These are phyloP conservation scores for Groenewaldozyma tartarivorans DNA, from an alignment of 805 yeast genomes.

Conservation along the genomic window DNA sequence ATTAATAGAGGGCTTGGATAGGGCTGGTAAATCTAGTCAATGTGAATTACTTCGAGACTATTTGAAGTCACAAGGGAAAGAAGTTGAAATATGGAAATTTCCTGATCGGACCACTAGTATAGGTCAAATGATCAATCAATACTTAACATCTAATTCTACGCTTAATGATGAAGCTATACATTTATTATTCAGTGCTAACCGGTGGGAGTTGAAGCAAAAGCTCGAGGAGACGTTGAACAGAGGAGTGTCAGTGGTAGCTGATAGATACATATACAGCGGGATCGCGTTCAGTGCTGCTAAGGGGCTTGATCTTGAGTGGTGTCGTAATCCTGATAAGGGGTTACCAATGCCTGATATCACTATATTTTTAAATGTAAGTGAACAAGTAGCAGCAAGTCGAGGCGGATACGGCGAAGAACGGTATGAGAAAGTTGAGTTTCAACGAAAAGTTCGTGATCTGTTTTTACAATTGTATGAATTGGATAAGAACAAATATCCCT, in stretches of 20 bases:
- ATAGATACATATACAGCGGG: constrained; percentile 88
- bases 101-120: constrained; percentile 82
- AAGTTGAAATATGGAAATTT: constrained; percentile 54
- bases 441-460: constrained; percentile 52
- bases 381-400: constrained; percentile 38
- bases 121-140: constrained; percentile 69
- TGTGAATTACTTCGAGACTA: constrained; percentile 33
- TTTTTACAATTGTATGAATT: constrained; percentile 34
- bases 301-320: constrained; percentile 66
- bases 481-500: constrained; percentile 16
- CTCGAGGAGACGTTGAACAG: constrained; percentile 36
- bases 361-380: constrained; percentile 57
- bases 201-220: constrained; percentile 70
- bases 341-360: constrained; percentile 81
- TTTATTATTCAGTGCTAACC: constrained; percentile 78
- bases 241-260: constrained; percentile 58
- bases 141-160: constrained; percentile 36
- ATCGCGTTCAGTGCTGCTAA: constrained; percentile 88
- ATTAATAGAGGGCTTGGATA: constrained; percentile 83
- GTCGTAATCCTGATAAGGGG: constrained; percentile 71
- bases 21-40: constrained; percentile 94
- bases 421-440: constrained; percentile 71
- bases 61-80: constrained; percentile 23
- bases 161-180: constrained; percentile 78
- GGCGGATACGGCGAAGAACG: constrained; percentile 92